Base-by-base conservation (phyloP, 2,329 filamentous ascomycete species). In the Venturia carpophila region DNA sequence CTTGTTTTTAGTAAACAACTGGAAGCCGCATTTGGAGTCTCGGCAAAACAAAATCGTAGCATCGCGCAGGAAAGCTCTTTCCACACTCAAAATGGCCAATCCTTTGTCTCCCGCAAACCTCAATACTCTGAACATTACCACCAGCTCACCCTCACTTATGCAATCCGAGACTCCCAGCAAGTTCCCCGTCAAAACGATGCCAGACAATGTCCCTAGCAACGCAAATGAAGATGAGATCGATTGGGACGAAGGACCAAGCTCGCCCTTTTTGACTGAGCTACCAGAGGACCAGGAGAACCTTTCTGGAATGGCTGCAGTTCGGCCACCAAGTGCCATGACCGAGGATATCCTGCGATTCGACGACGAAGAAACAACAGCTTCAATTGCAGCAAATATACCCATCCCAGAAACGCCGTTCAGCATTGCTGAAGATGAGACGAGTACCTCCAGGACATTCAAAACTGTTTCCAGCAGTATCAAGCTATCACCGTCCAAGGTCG, bases 191-290 rank as follows among this genome's bases (percentile, higher is more conserved):
- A 52, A 52, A 21, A 49, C 43, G 58, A 60, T 47, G 39, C 21
- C 60, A 27, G 6, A 61, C 64, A 19, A 34, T 42, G 60, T 66
- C 30, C 63, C 19, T 41, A 45, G 47, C 63, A 64, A 64, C 52
- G 21, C 21, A 39, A 58, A 66, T 58, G 73, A 74, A 39, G 70
- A 73, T 39, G 73, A 75, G 56, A 75, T 74, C 60, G 71, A 71
- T 58, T 77, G 73, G 71, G 73, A 78, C 68, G 74, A 78, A 21
- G 75, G 74, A 30, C 76, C 77, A 6, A 80, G 78, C 65, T 82
- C 79, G 45, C 80, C 80, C 17, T 82, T 81, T 69, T 76, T 77
- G 21, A 66, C 70, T 34, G 74, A 76, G 34, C 69, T 45, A 10
- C 60, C 76, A 67, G 74, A 76, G 63, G 75, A 77, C 64, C 76